These are phyloP conservation scores for Fraxinus quadrangulata DNA, from an alignment of 257 asterid species.

Conservation along the genomic window DNA sequence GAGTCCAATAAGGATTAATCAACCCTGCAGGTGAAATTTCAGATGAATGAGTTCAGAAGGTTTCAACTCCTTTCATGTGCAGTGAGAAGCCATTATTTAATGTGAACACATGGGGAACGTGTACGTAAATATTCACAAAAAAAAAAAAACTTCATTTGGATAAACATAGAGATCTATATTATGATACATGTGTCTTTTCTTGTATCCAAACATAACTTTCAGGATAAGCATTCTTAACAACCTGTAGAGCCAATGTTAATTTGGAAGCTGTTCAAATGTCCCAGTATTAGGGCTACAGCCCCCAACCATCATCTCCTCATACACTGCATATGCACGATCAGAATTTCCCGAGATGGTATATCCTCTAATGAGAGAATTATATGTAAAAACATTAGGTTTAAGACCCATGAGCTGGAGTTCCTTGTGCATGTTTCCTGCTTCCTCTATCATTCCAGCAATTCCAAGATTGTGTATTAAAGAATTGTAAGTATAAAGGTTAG, in stretches of 20 bases:
- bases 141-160: not conserved
- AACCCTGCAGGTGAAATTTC: conserved; percentile 29
- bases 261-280: conserved; percentile 93
- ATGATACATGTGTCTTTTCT: conserved; percentile 30
- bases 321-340: conserved; percentile 76
- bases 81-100: not conserved
- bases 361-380: conserved; percentile 84
- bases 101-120: conserved; percentile 10
- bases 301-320: conserved; percentile 84
- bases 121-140: not conserved
- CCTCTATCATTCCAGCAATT: conserved; percentile 63
- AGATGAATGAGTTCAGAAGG: conserved; percentile 3
- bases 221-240: conserved; percentile 3
- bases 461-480: conserved; percentile 76
- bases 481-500: conserved; percentile 79
- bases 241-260: conserved; percentile 30
- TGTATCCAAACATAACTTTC: conserved; percentile 13
- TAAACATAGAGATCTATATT: not conserved
- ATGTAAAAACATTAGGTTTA: conserved; percentile 82
- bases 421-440: conserved; percentile 70
- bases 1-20: conserved; percentile 5
- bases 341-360: conserved; percentile 69
- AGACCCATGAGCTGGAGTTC: conserved; percentile 63
- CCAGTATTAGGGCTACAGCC: conserved; percentile 82
- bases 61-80: not conserved